Percentiles rank a stretch among this genome's conserved stretches.
These are phyloP conservation scores for Lentinus brumalis DNA, from an alignment of 768 basidiomycete genomes.

Conservation along the genomic window DNA sequence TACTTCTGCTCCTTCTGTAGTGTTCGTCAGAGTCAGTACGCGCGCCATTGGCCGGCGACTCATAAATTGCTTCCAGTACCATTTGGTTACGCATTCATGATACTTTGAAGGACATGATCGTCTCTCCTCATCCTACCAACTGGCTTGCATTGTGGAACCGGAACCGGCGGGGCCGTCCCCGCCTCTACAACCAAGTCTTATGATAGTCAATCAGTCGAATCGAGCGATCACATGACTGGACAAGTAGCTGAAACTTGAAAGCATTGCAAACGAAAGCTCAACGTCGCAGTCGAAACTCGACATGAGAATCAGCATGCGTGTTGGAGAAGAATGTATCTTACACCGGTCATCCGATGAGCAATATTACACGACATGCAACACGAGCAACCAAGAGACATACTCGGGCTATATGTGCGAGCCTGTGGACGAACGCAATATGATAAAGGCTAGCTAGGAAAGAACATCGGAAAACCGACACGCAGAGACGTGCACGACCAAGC, in stretches of 20 bases:
- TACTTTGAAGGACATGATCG: too few relatives aligned
- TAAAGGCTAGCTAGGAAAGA: slow-evolving; percentile 20
- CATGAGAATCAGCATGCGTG: neutral
- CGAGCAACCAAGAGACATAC: slow-evolving; percentile 2
- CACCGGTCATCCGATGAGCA: slow-evolving; percentile 7
- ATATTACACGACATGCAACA: slow-evolving; percentile 7
- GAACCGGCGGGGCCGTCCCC: too few relatives aligned
- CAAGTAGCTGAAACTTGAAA: neutral
- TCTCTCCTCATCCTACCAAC: too few relatives aligned
- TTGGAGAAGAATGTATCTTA: slow-evolving; percentile 6
- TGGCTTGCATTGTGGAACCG: too few relatives aligned
- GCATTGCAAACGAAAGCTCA: slow-evolving; percentile 4
- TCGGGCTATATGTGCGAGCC: neutral
- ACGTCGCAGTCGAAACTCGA: neutral
- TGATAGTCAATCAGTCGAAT: neutral
- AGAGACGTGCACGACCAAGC: slow-evolving; percentile 13
- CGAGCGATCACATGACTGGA: neutral
- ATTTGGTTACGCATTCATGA: too few relatives aligned
- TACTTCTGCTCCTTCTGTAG: too few relatives aligned
- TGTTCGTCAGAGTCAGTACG: too few relatives aligned
- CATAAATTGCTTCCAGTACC: too few relatives aligned
- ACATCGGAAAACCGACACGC: slow-evolving; percentile 8
- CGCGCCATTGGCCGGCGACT: too few relatives aligned
- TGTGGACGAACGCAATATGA: slow-evolving; percentile 24
- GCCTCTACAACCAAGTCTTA: too few relatives aligned